Evolutionary conservation across 805 yeast species (phyloP), one percentile per base, ranked within the genome.

Genomic region (Diddensiella santjacobensis): DNA sequence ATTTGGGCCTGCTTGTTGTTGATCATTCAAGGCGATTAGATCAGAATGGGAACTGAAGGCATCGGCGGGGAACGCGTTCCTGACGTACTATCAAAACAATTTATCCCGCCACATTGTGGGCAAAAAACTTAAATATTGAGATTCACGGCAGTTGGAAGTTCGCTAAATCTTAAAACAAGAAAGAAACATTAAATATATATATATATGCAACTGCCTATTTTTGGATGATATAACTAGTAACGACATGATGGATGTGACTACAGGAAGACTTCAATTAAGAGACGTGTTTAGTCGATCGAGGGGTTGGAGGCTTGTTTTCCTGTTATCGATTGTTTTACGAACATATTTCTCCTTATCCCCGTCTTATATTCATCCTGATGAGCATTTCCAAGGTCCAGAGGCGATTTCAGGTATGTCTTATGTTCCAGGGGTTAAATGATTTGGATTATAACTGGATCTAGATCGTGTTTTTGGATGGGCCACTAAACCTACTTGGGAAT

Each of bases 301-400:
- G 30, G 42, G 42, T n/a, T 78, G 85, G 83, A 67, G 86, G 52
- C 60, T 59, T 18, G 59, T 74, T 3, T 74, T 79, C 55, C 49
- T 77, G 6, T 18, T 70, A 10, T 63, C 78, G 6, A 65, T 81
- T 2, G 71, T 72, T 0, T 57, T 78, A 22, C 62, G 87, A 44
- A 66, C 84, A 19, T 68, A 76, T 22, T 69, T 87, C 40, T 81
- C 85, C 0, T 62, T 85, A 1, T 79, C 84, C 47, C 75, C 84
- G 24, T 87, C 96, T 0, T 93, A 95, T 62, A 81, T 93, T 42
- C 99, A 95, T 57, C 99, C 99, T 0, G 99, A 93, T 71, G 99
- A 93, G 68, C 96, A 90, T 64, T 87, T 87, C 63, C 99, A 95
- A 64, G 78, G 83, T n/a, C 77, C 95, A 42, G 95, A 89, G 63